A percentile compares a stretch with the other conserved stretches of the same genome.
Conservation (phyloP, 2,329 filamentous ascomycete genomes). For the Neofusicoccum sp. region DNA sequence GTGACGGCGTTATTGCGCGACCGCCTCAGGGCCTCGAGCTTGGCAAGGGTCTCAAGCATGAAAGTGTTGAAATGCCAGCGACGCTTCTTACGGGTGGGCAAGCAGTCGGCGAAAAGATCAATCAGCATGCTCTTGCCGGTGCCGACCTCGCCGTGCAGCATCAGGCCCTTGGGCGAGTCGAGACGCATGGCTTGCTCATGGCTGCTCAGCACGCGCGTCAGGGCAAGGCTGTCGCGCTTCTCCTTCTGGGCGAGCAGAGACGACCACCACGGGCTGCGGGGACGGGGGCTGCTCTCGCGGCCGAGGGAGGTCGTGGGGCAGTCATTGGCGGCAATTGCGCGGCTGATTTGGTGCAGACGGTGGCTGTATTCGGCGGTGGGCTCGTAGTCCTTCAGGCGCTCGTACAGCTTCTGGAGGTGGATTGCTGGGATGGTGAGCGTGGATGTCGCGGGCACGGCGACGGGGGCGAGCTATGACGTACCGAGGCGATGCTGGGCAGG, state of each 20-base stretch:
- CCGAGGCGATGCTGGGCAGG: slow-evolving; percentile 66
- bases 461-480: slow-evolving; percentile 21
- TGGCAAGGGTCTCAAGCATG: slow-evolving; percentile 74
- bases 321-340: slow-evolving; percentile 35
- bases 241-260: slow-evolving; percentile 55
- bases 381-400: slow-evolving; percentile 73
- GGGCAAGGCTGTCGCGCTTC: slow-evolving; percentile 54
- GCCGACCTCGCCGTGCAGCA: slow-evolving; percentile 78
- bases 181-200: slow-evolving; percentile 70
- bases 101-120: slow-evolving; percentile 73
- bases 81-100: slow-evolving; percentile 70
- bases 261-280: slow-evolving; percentile 52
- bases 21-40: slow-evolving; percentile 64
- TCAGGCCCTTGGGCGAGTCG: slow-evolving; percentile 69
- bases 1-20: neutral
- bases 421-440: slow-evolving; percentile 50
- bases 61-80: slow-evolving; percentile 85
- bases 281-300: slow-evolving; percentile 35
- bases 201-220: slow-evolving; percentile 67
- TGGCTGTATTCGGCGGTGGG: slow-evolving; percentile 68
- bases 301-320: slow-evolving; percentile 25
- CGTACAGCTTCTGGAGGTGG: slow-evolving; percentile 74
- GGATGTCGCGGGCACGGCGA: slow-evolving; percentile 23
- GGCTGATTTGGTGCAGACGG: slow-evolving; percentile 61
- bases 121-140: slow-evolving; percentile 85